Evolutionary conservation across 139 green algal species (phyloP), one percentile per base, ranked within the genome.

Genomic region (Auxenochlorella pyrenoidosa): DNA sequence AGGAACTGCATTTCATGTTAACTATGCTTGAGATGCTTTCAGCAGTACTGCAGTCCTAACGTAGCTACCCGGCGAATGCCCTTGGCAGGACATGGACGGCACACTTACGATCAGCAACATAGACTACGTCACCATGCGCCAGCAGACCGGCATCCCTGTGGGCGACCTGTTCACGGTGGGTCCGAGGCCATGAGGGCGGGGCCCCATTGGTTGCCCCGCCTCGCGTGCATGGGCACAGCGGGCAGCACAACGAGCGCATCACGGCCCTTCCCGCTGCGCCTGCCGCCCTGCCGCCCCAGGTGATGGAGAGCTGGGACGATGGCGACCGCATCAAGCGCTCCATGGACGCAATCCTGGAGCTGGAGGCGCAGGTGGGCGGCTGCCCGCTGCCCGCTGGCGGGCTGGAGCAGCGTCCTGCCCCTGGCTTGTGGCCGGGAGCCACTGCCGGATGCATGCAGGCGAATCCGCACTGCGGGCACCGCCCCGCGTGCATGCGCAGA

Each of bases 151-250:
- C 76, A 95, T 96, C 54, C 90, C 94, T 8, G 43, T 92, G 22
- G 94, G 94, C 28, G 94, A 97, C 66, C 84, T 97, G 32, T 97
- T 97, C 87, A 95, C 93, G 1, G 84, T 85, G 79, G 6, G 79
- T n/a, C 24, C 24, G 5, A 12, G n/a, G n/a, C n/a, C n/a, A n/a
- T n/a, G n/a, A n/a, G n/a, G n/a, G n/a, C n/a, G n/a, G n/a, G n/a
- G n/a, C n/a, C 60, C 15, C 15, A 12, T 32, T 70, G 60, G 24
- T 70, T 28, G 24, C 60, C 26, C 60, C 5, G 60, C 60, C 60
- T 70, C 4, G 26, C 26, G 15, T 32, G 26, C 60, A 54, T 54
- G 47, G 47, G 47, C 47, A 54, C 8, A 54, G 8, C 10, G 47
- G 47, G 6, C 47, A 54, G 6, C 47, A 54, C 8, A 63, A 63